Percentiles rank a stretch among this genome's conserved stretches.
phyloP scores from a whole-genome alignment of 768 basidiomycete species.

The Leccinum rimulosum region DNA sequence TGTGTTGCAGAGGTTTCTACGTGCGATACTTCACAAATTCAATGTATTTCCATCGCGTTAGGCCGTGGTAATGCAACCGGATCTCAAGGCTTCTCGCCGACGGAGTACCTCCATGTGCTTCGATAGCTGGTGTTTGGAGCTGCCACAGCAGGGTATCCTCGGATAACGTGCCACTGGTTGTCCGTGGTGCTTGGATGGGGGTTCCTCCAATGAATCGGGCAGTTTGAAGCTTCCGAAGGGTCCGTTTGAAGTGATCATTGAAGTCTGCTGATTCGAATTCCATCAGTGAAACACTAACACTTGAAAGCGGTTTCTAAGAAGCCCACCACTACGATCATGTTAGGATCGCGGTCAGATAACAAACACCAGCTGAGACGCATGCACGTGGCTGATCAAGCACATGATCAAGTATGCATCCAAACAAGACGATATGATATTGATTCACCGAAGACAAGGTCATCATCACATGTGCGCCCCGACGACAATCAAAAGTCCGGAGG shows the following conservation, averaged over 20 bases:
- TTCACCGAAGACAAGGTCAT: neutral
- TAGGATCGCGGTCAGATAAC: neutral
- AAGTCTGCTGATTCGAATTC: neutral
- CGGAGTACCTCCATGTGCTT: neutral
- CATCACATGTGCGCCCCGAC: neutral
- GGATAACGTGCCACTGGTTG: neutral
- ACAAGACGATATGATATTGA: neutral
- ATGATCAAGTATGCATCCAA: neutral
- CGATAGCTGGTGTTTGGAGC: neutral
- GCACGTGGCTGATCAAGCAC: neutral
- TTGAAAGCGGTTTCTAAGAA: neutral
- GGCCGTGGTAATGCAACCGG: constrained; percentile 2
- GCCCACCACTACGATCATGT: neutral
- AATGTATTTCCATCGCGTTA: constrained; percentile 21
- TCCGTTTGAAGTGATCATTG: neutral
- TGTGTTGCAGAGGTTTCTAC: constrained; percentile 9
- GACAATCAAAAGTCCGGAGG: neutral
- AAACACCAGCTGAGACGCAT: neutral
- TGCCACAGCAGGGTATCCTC: neutral
- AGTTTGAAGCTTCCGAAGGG: neutral
- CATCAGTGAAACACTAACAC: neutral
- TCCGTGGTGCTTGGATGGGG: neutral
- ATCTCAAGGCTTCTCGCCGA: constrained; percentile 1
- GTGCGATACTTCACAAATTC: constrained; percentile 8
- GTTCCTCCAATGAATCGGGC: neutral